Evolutionary conservation across 176 grass and related monocot genomes (phyloP).

Genomic region (Melocanna baccifera): DNA sequence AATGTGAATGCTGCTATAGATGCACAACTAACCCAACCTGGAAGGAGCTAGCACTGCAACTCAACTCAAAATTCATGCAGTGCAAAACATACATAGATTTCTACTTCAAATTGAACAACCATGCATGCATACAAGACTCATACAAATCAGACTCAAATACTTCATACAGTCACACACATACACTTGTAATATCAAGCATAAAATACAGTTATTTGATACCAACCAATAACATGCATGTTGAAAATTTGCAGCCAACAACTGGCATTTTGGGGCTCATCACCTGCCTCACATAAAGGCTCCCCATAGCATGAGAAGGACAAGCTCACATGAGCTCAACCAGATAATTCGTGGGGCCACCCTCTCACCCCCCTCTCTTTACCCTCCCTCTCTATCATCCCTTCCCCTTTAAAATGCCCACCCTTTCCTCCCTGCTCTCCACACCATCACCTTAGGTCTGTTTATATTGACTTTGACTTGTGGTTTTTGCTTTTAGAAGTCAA

Average conservation of each 20-base stretch:
- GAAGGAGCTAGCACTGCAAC: background rate
- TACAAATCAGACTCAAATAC: background rate
- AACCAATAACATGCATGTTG: conserved; percentile 19
- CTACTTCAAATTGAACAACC: background rate
- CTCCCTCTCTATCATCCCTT: background rate
- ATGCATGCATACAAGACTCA: background rate
- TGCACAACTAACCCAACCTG: background rate
- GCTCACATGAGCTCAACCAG: conserved; percentile 65
- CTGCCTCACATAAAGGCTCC: conserved; percentile 49
- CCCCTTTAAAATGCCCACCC: conserved; percentile 54
- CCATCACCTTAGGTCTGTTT: background rate
- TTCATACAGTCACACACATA: background rate
- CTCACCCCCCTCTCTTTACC: background rate
- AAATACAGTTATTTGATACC: background rate
- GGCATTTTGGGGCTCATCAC: conserved; percentile 42
- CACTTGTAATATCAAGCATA: background rate
- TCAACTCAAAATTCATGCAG: background rate
- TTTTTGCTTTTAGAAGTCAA: no score
- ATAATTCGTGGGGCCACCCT: conserved; percentile 39
- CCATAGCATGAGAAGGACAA: conserved; percentile 49
- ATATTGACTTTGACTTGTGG: no score
- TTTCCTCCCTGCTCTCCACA: background rate
- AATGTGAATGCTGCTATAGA: background rate
- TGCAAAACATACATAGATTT: background rate
- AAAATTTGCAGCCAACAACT: conserved; percentile 37